Conservation (phyloP, 1,284 basidiomycete species). For the Cutaneotrichosporon sp. region DNA sequence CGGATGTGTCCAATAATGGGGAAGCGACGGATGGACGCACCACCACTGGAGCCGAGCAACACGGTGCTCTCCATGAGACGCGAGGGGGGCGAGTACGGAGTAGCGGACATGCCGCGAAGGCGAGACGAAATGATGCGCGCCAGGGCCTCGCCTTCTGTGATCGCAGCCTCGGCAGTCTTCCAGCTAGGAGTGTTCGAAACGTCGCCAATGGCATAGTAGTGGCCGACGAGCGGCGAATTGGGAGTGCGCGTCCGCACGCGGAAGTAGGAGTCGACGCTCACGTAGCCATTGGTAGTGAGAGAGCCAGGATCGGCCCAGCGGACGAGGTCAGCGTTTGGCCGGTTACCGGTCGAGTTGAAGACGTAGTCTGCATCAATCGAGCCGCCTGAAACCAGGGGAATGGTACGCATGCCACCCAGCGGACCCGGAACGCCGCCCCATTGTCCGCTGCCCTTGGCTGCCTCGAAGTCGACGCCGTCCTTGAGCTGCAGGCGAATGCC, state of each 20-base stretch:
- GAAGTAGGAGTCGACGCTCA: constrained; percentile 44
- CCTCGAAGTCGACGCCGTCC: constrained; percentile 36
- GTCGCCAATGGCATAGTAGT: constrained; percentile 47
- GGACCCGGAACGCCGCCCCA: constrained; percentile 36
- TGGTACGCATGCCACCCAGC: constrained; percentile 28
- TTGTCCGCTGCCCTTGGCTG: constrained; percentile 15
- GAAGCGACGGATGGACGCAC: constrained; percentile 29
- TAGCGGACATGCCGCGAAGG: constrained; percentile 27
- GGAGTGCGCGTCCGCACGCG: constrained; percentile 9
- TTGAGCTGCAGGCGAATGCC: constrained; percentile 46
- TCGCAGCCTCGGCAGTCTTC: constrained; percentile 35
- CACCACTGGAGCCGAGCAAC: constrained; percentile 32
- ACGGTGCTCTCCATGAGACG: constrained; percentile 20
- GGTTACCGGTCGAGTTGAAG: constrained; percentile 49
- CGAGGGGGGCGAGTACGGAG: constrained; percentile 22
- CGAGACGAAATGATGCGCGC: constrained; percentile 32
- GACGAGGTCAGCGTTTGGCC: constrained; percentile 45
- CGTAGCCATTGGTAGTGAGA: constrained; percentile 28
- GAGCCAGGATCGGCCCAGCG: constrained; percentile 33
- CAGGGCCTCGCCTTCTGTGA: constrained; percentile 16
- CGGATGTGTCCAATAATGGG: constrained; percentile 27
- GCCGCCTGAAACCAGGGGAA: constrained; percentile 39
- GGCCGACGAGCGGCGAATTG: constrained; percentile 22
- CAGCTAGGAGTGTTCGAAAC: constrained; percentile 35
- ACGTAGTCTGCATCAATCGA: constrained; percentile 48